A percentile compares a stretch with the other conserved stretches of the same genome.
phyloP scores from a whole-genome alignment of 257 asterid genomes.

The Cordia subcordata region DNA sequence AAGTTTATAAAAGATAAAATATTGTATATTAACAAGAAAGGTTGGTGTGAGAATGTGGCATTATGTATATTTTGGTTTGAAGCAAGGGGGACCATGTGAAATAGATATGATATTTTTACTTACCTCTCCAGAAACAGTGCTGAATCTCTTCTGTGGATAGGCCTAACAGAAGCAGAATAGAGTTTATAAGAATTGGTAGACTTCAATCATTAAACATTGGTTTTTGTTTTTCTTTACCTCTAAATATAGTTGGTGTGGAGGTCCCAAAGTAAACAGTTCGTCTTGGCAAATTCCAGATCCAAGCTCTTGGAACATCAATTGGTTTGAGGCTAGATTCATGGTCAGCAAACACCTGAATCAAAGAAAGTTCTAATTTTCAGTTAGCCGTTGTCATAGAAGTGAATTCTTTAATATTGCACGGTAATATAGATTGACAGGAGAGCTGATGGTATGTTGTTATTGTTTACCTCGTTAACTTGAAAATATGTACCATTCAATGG shows the following conservation, averaged over 20 bases:
- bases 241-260: constrained; percentile 83
- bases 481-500: constrained; percentile 97
- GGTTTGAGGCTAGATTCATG: constrained; percentile 84
- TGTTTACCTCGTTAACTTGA: constrained; percentile 90
- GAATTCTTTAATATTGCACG: too few relatives aligned
- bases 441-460: constrained; percentile 14
- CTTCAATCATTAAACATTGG: background rate
- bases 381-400: background rate
- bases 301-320: constrained; percentile 73
- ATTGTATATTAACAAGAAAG: too few relatives aligned
- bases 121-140: constrained; percentile 98
- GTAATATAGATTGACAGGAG: constrained; percentile 6
- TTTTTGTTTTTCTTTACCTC: constrained; percentile 44
- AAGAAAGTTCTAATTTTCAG: constrained; percentile 10
- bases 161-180: constrained; percentile 44
- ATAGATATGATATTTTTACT: constrained; percentile 14
- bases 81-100: too few relatives aligned
- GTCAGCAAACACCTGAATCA: constrained; percentile 83
- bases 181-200: constrained; percentile 15
- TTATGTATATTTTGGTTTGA: too few relatives aligned
- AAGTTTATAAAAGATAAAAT: too few relatives aligned
- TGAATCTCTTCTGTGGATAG: constrained; percentile 75
- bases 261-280: constrained; percentile 95
- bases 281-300: constrained; percentile 89
- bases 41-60: too few relatives aligned